Percentiles rank a stretch among this genome's conserved stretches.
phyloP scores from a whole-genome alignment of 164 flowering plant species.

The Brasenia schreberi region DNA sequence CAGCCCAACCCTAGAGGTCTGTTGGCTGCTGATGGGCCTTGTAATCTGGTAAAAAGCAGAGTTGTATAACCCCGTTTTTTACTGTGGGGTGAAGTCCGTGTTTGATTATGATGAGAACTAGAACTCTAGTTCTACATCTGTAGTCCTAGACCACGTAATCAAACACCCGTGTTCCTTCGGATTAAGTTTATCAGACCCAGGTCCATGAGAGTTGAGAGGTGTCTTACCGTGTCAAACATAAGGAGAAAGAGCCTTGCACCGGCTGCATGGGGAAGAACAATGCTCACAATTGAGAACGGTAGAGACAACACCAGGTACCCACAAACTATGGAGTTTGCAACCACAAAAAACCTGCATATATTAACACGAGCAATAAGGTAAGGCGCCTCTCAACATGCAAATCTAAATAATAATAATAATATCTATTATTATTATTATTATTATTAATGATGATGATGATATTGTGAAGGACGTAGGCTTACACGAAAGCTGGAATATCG shows the following conservation, averaged over 20 bases:
- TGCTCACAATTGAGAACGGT: constrained; percentile 58
- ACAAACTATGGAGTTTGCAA: constrained; percentile 42
- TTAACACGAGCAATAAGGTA: background rate
- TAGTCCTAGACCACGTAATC: no score
- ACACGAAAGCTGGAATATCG: constrained; percentile 65
- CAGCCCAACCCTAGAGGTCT: no score
- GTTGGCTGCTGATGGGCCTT: no score
- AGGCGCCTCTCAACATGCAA: background rate
- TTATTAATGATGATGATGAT: background rate
- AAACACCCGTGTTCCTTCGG: no score
- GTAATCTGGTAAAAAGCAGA: no score
- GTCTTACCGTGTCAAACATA: constrained; percentile 46
- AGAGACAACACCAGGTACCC: constrained; percentile 69
- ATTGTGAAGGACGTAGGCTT: constrained; percentile 8
- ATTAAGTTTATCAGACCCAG: no score
- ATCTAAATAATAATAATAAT: background rate
- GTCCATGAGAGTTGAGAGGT: no score
- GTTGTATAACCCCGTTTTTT: no score
- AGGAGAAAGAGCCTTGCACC: constrained; percentile 46
- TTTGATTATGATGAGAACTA: no score
- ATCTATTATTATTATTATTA: background rate
- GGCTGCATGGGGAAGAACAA: constrained; percentile 43
- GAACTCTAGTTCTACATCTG: no score
- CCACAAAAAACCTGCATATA: constrained; percentile 46
- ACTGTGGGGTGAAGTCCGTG: no score